These are phyloP conservation scores for Simplicillium sp. DNA, from an alignment of 2,329 filamentous ascomycete genomes.

Conservation along the genomic window DNA sequence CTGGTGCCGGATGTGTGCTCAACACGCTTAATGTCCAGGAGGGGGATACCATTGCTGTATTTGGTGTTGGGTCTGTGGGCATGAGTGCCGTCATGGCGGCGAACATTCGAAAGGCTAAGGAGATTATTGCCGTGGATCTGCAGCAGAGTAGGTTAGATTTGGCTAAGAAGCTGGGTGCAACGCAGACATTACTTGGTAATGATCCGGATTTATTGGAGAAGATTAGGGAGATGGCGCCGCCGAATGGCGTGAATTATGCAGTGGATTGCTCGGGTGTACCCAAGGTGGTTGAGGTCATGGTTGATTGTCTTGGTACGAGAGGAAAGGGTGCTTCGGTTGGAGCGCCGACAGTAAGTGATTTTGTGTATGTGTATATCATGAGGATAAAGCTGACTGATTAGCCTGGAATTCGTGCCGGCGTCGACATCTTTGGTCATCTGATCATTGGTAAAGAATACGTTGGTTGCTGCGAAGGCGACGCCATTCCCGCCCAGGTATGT, in stretches of 20 bases:
- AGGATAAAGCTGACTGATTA: not conserved
- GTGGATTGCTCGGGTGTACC: slow-evolving; percentile 22
- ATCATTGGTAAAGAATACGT: slow-evolving; percentile 17
- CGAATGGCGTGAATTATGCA: slow-evolving; percentile 18
- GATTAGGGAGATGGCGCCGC: slow-evolving; percentile 14
- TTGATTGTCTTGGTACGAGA: slow-evolving; percentile 28
- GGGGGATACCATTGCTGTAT: slow-evolving; percentile 18
- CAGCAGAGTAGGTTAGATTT: slow-evolving; percentile 12
- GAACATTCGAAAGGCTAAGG: slow-evolving; percentile 12
- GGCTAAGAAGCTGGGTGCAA: slow-evolving; percentile 17
- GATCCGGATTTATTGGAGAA: slow-evolving; percentile 11
- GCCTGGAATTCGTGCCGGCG: slow-evolving; percentile 7
- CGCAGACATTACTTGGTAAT: slow-evolving; percentile 15
- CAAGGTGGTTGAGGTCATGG: slow-evolving; percentile 32
- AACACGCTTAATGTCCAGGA: slow-evolving; percentile 17
- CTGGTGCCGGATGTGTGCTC: slow-evolving; percentile 21
- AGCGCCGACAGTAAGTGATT: slow-evolving; percentile 10
- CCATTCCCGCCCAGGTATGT: slow-evolving; percentile 13
- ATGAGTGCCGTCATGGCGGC: slow-evolving; percentile 19
- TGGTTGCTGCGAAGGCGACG: slow-evolving; percentile 17
- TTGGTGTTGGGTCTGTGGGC: slow-evolving; percentile 20
- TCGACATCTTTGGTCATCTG: slow-evolving; percentile 17
- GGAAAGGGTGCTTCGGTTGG: slow-evolving; percentile 16
- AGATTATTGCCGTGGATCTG: slow-evolving; percentile 17
- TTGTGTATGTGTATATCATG: too few species aligned